A percentile compares a stretch with the other conserved stretches of the same genome.
These are phyloP conservation scores for Tulasnella sp. DNA, from an alignment of 768 basidiomycete species.

Conservation along the genomic window DNA sequence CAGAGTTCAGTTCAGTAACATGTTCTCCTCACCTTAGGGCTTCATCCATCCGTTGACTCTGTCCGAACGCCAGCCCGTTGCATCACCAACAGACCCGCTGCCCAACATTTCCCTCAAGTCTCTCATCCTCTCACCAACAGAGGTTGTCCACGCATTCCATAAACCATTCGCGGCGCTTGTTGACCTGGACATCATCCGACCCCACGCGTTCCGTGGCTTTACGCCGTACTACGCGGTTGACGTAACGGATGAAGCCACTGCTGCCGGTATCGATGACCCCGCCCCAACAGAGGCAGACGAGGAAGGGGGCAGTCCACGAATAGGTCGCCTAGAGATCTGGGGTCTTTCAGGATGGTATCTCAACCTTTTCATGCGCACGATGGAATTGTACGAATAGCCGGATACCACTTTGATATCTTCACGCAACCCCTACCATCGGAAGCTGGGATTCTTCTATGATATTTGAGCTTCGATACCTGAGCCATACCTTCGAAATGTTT, in stretches of 20 bases:
- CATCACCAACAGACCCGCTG: constrained; percentile 39
- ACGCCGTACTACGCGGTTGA: constrained; percentile 63
- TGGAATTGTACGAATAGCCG: constrained; percentile 17
- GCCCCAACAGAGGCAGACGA: constrained; percentile 34
- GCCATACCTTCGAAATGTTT: too few species aligned
- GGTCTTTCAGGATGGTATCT: constrained; percentile 84
- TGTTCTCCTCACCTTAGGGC: constrained; percentile 33
- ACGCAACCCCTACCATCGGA: too few species aligned
- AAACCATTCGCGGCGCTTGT: constrained; percentile 55
- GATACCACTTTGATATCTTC: too few species aligned
- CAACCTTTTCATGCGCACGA: constrained; percentile 48
- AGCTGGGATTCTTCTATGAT: neutral
- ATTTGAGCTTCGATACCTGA: neutral
- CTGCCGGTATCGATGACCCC: constrained; percentile 23
- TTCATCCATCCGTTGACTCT: constrained; percentile 22
- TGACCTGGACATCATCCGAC: constrained; percentile 47
- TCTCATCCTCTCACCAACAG: constrained; percentile 50
- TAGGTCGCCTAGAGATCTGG: constrained; percentile 65
- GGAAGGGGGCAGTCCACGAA: constrained; percentile 38
- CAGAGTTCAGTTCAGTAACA: neutral
- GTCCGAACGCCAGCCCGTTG: neutral
- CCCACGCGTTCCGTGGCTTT: constrained; percentile 52
- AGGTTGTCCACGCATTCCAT: constrained; percentile 70
- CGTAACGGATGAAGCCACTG: constrained; percentile 53
- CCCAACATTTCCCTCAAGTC: constrained; percentile 55